Base-by-base conservation (phyloP, 2,329 filamentous ascomycete species). In the Xylariaceae sp. region DNA sequence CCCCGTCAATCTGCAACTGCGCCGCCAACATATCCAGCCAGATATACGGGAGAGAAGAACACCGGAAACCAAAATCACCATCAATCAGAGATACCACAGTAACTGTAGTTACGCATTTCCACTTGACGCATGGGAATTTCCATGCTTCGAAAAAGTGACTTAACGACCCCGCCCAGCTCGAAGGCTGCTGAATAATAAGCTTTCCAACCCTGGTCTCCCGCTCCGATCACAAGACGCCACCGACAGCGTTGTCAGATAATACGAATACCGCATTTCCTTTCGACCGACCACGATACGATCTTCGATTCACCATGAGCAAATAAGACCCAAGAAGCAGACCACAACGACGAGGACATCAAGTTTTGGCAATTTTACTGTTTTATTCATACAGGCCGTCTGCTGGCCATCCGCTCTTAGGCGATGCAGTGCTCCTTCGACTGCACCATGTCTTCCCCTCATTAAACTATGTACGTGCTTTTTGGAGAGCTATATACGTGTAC, bases 401-500 rank as follows among this genome's bases (percentile, higher is more conserved):
- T 27, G 22, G 22, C 22, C 7, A 7, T 27, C 7, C 22, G 22
- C 22, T 27, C 22, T 5, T 27, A 7, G 22, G 22, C 22, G 22
- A 27, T 27, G 4, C 7, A 27, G 22, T 27, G 22, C 22, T 27
- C 7, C 22, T 41, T 17, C 42, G 31, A 45, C 52, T 33, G 35
- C 14, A 39, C 39, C 30, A 7, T n/a, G 22, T 19, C 19, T 15
- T 22, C 33, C 46, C 55, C 57, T 54, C 54, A 55, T 17, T 45
- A 32, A 52, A 54, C 54, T 62, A 60, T 64, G 62, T 59, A 62
- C 53, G 42, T 54, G 49, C 22, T 55, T 55, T 53, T 46, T 38
- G 41, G 52, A 53, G 15, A 50, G n/a, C 36, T 54, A 54, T 57
- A 60, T 60, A 60, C 61, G 61, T 60, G 47, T 58, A 53, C 55